Evolutionary conservation across 345 rosid genomes (phyloP).

Genomic region (Moricandia arvensis): DNA sequence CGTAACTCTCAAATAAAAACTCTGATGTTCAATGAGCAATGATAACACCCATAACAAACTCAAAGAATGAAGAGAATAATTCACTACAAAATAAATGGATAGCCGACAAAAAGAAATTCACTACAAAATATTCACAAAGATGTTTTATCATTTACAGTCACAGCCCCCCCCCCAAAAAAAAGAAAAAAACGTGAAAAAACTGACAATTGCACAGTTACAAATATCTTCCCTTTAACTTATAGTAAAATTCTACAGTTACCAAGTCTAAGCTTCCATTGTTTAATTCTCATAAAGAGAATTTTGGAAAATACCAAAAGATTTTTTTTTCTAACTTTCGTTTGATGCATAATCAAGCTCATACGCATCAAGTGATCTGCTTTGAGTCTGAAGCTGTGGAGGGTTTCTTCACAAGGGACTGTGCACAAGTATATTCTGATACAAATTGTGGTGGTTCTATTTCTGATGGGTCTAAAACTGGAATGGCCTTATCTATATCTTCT

Average conservation of each 20-base stretch:
- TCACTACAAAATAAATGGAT: neutral
- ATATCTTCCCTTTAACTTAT: neutral
- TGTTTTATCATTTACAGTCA: conserved; percentile 35
- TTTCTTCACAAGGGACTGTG: conserved; percentile 53
- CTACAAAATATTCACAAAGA: conserved; percentile 20
- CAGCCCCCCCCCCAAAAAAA: conserved; percentile 7
- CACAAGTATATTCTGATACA: conserved; percentile 64
- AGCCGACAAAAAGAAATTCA: too few species aligned
- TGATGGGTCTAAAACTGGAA: conserved; percentile 77
- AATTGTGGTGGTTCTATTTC: conserved; percentile 54
- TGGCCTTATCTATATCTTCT: conserved; percentile 91
- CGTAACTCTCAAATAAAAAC: neutral
- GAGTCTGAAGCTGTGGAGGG: conserved; percentile 20
- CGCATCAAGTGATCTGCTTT: conserved; percentile 28
- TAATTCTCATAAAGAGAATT: conserved; percentile 20
- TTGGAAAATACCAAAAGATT: neutral
- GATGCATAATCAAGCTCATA: conserved; percentile 34
- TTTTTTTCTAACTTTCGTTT: conserved; percentile 1
- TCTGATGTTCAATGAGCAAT: neutral
- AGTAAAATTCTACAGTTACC: conserved; percentile 18
- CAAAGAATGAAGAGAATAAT: conserved; percentile 24
- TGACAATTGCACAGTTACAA: neutral
- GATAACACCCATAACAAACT: neutral
- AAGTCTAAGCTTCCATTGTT: conserved; percentile 17
- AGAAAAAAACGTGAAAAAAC: neutral